phyloP scores from a whole-genome alignment of 805 yeast genomes.

The Nakazawaea wyomingensis region DNA sequence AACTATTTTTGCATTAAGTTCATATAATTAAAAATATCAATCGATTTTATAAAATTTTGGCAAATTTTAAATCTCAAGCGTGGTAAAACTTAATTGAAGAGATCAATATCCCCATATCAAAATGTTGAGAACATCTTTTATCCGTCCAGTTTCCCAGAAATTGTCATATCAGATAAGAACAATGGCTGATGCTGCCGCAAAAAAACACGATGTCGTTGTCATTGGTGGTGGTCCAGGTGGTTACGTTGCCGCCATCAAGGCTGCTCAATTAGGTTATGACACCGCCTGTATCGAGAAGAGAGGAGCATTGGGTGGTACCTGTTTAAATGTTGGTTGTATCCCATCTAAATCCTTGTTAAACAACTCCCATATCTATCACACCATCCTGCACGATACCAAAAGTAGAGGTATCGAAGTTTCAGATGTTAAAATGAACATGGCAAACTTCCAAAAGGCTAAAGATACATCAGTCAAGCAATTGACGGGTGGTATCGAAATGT shows the following conservation, averaged over 20 bases:
- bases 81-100: background rate
- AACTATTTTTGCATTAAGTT: background rate
- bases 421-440: constrained; percentile 71
- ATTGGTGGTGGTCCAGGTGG: constrained; percentile 99
- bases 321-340: constrained; percentile 98
- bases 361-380: constrained; percentile 91
- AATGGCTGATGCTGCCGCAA: constrained; percentile 26
- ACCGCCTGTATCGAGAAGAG: constrained; percentile 98
- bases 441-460: constrained; percentile 83
- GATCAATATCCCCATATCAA: background rate
- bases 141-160: constrained; percentile 6
- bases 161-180: constrained; percentile 7
- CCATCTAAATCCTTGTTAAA: constrained; percentile 95
- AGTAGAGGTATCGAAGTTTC: constrained; percentile 87
- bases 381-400: constrained; percentile 77
- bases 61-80: too few relatives aligned
- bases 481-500: constrained; percentile 91
- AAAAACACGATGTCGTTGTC: constrained; percentile 84
- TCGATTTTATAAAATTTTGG: too few relatives aligned
- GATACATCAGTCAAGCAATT: constrained; percentile 83
- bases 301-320: constrained; percentile 96
- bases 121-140: constrained; percentile 11
- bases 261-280: constrained; percentile 91
- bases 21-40: too few relatives aligned
- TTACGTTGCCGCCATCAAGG: constrained; percentile 97